Conservation (phyloP, 345 rosid species). For the Gossypium rotundifolium region DNA sequence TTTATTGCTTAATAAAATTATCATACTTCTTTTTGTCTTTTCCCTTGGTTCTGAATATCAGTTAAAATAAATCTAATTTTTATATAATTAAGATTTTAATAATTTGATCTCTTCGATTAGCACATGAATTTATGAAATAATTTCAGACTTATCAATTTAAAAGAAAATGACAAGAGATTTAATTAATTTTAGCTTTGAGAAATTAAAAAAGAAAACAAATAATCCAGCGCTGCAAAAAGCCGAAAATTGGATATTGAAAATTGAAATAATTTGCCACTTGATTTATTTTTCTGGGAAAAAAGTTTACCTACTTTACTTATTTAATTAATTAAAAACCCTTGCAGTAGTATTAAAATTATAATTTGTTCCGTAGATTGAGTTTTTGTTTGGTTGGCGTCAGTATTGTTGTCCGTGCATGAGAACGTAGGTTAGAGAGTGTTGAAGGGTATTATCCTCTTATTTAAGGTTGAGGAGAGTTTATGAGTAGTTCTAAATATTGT, state of each 20-base stretch:
- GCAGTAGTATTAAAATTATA: not conserved
- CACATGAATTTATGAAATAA: not conserved
- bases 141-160: not conserved
- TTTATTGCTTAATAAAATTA: not conserved
- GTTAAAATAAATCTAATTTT: not conserved
- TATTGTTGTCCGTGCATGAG: no score
- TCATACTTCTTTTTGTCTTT: not conserved
- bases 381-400: accelerated
- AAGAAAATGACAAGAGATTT: not conserved
- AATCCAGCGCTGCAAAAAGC: not conserved
- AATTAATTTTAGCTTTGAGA: not conserved
- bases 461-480: no score
- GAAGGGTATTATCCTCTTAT: no score
- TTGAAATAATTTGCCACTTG: not conserved
- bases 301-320: not conserved
- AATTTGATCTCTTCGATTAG: no score
- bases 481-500: no score
- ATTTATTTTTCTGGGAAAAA: not conserved
- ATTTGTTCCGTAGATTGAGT: no score
- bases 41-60: not conserved
- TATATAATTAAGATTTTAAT: not conserved
- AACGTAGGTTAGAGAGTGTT: no score
- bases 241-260: not conserved
- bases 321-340: no score
- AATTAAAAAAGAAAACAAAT: not conserved